Percentiles rank a stretch among this genome's conserved stretches.
phyloP scores from a whole-genome alignment of 2,329 filamentous ascomycete genomes.

The Arthrobotrys iridis region DNA sequence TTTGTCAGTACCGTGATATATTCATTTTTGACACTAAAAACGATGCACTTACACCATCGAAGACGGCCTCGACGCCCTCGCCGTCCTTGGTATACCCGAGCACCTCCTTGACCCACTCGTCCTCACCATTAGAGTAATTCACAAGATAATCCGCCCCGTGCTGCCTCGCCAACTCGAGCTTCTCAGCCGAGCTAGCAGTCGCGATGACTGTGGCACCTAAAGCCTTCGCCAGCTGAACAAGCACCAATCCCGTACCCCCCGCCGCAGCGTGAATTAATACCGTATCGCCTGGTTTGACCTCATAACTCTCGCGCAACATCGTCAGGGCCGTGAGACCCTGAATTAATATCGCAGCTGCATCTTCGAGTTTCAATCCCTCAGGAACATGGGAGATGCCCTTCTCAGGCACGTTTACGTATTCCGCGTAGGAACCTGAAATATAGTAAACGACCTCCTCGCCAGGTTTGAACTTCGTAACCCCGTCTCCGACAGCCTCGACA shows the following conservation, averaged over 20 bases:
- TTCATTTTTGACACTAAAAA: background rate
- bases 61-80: conserved; percentile 78
- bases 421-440: conserved; percentile 67
- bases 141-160: conserved; percentile 78
- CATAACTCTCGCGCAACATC: conserved; percentile 76
- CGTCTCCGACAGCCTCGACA: conserved; percentile 71
- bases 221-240: conserved; percentile 74
- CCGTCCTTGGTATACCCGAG: conserved; percentile 74
- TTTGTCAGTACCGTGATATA: background rate
- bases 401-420: conserved; percentile 68
- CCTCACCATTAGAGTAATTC: conserved; percentile 72
- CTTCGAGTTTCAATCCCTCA: conserved; percentile 68
- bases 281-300: conserved; percentile 80
- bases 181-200: conserved; percentile 78
- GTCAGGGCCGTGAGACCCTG: conserved; percentile 86
- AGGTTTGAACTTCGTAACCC: conserved; percentile 64
- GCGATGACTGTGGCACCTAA: conserved; percentile 82
- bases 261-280: conserved; percentile 86
- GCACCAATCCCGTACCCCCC: conserved; percentile 79
- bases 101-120: conserved; percentile 68
- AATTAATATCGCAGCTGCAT: conserved; percentile 75
- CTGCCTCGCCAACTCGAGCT: conserved; percentile 74
- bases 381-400: conserved; percentile 72
- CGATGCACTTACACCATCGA: conserved; percentile 73
- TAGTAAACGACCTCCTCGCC: conserved; percentile 80